A percentile compares a stretch with the other conserved stretches of the same genome.
Conservation (phyloP, 163 green algal species). For the Chlorella variabilis region DNA sequence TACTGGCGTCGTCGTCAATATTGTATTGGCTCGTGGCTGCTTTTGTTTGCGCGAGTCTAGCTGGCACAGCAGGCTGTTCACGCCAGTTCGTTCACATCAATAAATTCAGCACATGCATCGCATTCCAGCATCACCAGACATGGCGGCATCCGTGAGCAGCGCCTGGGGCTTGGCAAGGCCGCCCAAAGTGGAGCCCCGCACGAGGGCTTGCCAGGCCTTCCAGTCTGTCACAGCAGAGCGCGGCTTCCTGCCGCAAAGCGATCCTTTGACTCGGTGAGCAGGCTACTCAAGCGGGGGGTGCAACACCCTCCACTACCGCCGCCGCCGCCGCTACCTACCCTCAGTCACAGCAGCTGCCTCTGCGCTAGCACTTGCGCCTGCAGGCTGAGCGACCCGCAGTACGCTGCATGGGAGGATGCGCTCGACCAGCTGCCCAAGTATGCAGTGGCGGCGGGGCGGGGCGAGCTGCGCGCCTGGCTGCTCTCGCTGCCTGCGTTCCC, state of each 20-base stretch:
- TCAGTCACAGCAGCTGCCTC: not conserved
- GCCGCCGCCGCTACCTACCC: not conserved
- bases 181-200: too few relatives aligned
- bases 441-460: slow-evolving; percentile 11
- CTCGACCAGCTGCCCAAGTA: slow-evolving; percentile 18
- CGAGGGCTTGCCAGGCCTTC: not conserved
- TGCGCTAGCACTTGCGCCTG: too few relatives aligned
- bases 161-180: too few relatives aligned
- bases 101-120: too few relatives aligned
- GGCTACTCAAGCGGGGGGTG: not conserved
- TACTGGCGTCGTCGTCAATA: too few relatives aligned
- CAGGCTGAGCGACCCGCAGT: not conserved
- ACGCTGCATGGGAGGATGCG: slow-evolving; percentile 2
- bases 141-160: too few relatives aligned
- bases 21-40: too few relatives aligned
- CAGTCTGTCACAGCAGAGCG: not conserved
- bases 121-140: too few relatives aligned
- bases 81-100: too few relatives aligned
- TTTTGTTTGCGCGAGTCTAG: too few relatives aligned
- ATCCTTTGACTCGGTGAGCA: not conserved
- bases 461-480: slow-evolving; percentile 23
- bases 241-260: not conserved
- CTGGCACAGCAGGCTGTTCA: too few relatives aligned
- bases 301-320: not conserved
- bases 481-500: slow-evolving; percentile 1